These are phyloP conservation scores for Cryptosporidium xiaoi DNA, from an alignment of 169 alveolate species.

Conservation along the genomic window DNA sequence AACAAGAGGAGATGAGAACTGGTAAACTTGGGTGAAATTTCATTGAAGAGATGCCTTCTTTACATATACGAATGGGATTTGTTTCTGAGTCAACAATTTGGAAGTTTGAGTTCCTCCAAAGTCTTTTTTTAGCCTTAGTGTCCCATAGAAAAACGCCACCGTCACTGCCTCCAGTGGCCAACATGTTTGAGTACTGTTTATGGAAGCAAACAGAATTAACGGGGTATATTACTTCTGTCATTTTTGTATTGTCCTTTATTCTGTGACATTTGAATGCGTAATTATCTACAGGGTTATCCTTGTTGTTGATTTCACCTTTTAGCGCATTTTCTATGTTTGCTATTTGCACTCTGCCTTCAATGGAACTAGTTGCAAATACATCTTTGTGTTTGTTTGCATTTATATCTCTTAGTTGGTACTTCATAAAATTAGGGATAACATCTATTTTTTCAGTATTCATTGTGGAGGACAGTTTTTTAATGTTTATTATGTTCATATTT, in stretches of 20 bases:
- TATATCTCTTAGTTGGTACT: constrained; percentile 54
- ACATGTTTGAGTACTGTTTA: constrained; percentile 17
- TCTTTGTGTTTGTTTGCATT: constrained; percentile 64
- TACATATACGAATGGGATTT: constrained; percentile 17
- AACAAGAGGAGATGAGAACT: constrained; percentile 30
- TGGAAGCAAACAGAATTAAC: constrained; percentile 52
- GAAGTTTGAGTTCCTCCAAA: constrained; percentile 64
- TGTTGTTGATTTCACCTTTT: constrained; percentile 30
- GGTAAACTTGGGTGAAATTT: constrained; percentile 52
- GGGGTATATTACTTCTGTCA: constrained; percentile 67
- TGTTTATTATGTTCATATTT: constrained; percentile 57
- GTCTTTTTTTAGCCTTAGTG: constrained; percentile 65
- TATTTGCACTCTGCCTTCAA: constrained; percentile 71
- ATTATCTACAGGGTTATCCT: constrained; percentile 51
- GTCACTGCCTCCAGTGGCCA: constrained; percentile 73
- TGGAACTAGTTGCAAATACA: constrained; percentile 67
- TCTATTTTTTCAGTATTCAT: neutral
- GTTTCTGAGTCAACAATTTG: constrained; percentile 31
- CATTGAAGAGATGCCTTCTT: constrained; percentile 36
- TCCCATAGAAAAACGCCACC: constrained; percentile 67
- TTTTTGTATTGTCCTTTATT: constrained; percentile 41
- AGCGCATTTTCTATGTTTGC: constrained; percentile 32
- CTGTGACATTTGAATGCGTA: constrained; percentile 74
- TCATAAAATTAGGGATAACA: constrained; percentile 51
- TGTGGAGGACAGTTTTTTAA: constrained; percentile 41